These are phyloP conservation scores for Pterocarpus santalinus DNA, from an alignment of 306 rosid species.

Conservation along the genomic window DNA sequence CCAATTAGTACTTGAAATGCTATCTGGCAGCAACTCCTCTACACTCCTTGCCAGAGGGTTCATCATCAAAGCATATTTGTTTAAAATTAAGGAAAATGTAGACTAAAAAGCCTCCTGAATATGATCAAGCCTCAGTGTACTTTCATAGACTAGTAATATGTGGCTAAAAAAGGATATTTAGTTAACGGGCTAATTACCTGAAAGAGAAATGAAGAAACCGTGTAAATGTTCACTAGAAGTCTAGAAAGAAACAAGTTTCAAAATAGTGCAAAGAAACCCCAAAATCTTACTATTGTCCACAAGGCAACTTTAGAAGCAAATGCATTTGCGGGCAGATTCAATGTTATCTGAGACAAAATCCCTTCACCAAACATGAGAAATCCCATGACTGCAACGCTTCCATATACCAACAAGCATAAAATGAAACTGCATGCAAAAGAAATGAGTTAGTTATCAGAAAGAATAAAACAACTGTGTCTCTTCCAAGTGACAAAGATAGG, in stretches of 20 bases:
- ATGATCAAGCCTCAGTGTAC: slow-evolving; percentile 27
- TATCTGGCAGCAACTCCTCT: slow-evolving; percentile 77
- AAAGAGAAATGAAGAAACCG: slow-evolving; percentile 48
- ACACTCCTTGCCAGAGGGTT: slow-evolving; percentile 84
- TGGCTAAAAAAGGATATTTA: slow-evolving; percentile 76
- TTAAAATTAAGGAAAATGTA: slow-evolving; percentile 59
- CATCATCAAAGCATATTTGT: slow-evolving; percentile 79
- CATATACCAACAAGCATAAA: slow-evolving; percentile 66
- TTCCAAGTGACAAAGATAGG: not conserved
- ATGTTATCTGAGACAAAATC: slow-evolving; percentile 74
- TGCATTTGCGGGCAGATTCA: slow-evolving; percentile 69
- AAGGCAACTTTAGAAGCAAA: slow-evolving; percentile 68
- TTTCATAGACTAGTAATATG: slow-evolving; percentile 24
- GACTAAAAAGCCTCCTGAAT: slow-evolving; percentile 15
- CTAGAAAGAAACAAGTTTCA: not conserved
- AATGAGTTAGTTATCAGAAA: slow-evolving; percentile 23
- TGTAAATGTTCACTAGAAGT: not conserved
- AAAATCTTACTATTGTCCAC: slow-evolving; percentile 78
- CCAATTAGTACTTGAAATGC: slow-evolving; percentile 63
- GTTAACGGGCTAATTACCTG: slow-evolving; percentile 85
- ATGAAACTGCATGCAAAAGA: slow-evolving; percentile 62
- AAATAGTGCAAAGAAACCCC: slow-evolving; percentile 1
- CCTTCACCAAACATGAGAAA: slow-evolving; percentile 80
- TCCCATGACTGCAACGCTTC: slow-evolving; percentile 71
- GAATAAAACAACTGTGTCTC: slow-evolving; percentile 6